phyloP scores from a whole-genome alignment of 768 basidiomycete genomes.

The Termitomyces sp. region DNA sequence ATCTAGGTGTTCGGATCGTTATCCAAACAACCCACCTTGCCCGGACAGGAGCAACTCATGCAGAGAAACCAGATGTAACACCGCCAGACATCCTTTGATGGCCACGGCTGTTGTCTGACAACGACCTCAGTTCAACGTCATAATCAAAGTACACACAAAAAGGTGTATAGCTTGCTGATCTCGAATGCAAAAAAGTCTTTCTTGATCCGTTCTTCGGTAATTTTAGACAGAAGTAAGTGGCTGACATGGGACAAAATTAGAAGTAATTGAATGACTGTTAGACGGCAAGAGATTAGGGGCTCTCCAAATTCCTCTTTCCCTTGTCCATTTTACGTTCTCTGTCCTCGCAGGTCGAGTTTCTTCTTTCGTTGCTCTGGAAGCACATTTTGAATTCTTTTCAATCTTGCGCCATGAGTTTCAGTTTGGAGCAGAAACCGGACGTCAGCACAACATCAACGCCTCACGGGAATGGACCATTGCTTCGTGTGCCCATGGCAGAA shows the following conservation, averaged over 20 bases:
- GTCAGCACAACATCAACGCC: background rate
- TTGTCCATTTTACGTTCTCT: background rate
- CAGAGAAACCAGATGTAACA: background rate
- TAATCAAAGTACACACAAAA: background rate
- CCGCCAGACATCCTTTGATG: background rate
- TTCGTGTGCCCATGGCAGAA: background rate
- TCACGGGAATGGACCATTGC: background rate
- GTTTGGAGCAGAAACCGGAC: background rate
- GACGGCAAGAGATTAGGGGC: background rate
- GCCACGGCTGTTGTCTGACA: background rate
- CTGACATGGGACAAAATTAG: slow-evolving; percentile 5
- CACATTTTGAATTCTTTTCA: slow-evolving; percentile 1
- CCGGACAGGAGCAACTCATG: background rate
- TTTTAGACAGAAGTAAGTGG: background rate
- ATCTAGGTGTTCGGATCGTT: background rate
- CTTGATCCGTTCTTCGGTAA: background rate
- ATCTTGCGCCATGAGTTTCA: slow-evolving; percentile 1
- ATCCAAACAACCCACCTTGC: background rate
- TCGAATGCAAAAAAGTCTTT: background rate
- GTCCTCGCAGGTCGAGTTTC: slow-evolving; percentile 18
- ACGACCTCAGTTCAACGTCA: background rate
- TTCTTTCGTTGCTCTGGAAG: slow-evolving; percentile 14
- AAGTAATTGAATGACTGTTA: background rate
- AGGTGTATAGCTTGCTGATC: background rate
- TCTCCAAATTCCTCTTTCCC: background rate